Percentiles rank a stretch among this genome's conserved stretches.
Conservation (phyloP, 129 eudicot species). For the Daucus carota region DNA sequence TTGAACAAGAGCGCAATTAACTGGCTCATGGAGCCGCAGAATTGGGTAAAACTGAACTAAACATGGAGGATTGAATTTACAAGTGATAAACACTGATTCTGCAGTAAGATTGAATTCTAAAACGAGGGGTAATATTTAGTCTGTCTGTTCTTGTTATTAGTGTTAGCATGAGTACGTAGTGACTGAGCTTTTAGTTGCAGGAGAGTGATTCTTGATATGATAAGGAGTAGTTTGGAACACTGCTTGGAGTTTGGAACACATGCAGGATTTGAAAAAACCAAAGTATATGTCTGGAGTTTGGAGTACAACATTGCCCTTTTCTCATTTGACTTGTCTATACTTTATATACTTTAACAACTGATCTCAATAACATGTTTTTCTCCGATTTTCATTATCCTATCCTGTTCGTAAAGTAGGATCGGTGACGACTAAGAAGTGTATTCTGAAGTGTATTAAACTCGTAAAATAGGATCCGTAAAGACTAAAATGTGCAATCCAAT, state of each 20-base stretch:
- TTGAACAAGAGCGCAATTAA: too few relatives aligned
- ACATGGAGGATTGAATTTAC: background rate
- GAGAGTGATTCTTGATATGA: background rate
- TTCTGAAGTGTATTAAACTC: too few relatives aligned
- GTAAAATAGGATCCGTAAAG: too few relatives aligned
- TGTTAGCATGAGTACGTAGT: background rate
- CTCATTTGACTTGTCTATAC: background rate
- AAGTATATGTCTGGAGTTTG: background rate
- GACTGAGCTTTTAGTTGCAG: background rate
- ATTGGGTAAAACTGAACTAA: too few relatives aligned
- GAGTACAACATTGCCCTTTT: background rate
- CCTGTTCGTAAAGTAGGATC: too few relatives aligned
- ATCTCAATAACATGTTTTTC: too few relatives aligned
- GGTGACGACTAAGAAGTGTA: too few relatives aligned
- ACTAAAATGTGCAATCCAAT: too few relatives aligned
- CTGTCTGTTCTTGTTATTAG: background rate
- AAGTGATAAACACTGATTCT: background rate
- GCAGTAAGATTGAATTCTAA: background rate
- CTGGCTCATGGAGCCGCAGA: too few relatives aligned
- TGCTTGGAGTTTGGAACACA: background rate
- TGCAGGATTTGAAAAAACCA: slow-evolving; percentile 6
- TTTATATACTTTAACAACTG: too few relatives aligned
- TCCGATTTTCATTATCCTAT: too few relatives aligned
- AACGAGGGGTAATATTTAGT: background rate
- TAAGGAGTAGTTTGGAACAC: background rate